Conservation (phyloP, 805 yeast genomes). For the Ogataea methanolica region DNA sequence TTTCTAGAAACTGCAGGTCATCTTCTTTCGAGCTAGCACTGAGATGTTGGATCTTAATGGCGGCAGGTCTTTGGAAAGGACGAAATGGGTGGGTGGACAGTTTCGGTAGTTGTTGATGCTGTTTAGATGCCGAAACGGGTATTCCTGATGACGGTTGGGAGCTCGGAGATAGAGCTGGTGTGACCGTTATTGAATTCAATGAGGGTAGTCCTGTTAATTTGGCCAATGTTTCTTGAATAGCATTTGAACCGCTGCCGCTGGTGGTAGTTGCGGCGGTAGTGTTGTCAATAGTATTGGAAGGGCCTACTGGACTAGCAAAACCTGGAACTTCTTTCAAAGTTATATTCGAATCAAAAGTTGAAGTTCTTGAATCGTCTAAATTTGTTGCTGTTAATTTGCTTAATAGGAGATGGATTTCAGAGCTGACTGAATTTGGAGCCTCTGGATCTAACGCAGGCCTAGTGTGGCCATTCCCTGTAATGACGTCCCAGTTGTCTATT, state of each 20-base stretch:
- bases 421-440: slow-evolving; percentile 3
- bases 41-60: slow-evolving; percentile 19
- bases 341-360: slow-evolving; percentile 12
- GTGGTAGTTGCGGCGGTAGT: neutral
- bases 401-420: slow-evolving; percentile 11
- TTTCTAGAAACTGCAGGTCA: slow-evolving; percentile 17
- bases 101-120: neutral
- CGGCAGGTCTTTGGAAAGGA: neutral
- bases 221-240: slow-evolving; percentile 1
- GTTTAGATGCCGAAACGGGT: neutral
- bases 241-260: neutral
- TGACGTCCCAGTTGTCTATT: neutral
- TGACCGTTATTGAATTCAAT: neutral
- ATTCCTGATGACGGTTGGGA: too few relatives aligned
- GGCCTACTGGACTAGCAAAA: neutral
- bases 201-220: neutral
- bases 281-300: neutral
- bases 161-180: neutral
- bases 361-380: slow-evolving; percentile 7
- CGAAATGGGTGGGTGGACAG: neutral
- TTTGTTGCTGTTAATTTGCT: neutral
- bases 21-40: slow-evolving; percentile 8
- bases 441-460: neutral
- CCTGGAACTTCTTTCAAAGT: slow-evolving; percentile 6
- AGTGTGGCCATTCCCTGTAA: neutral